Conservation (phyloP, 371 early-diverging fungal species). For the Smittium culicis region DNA sequence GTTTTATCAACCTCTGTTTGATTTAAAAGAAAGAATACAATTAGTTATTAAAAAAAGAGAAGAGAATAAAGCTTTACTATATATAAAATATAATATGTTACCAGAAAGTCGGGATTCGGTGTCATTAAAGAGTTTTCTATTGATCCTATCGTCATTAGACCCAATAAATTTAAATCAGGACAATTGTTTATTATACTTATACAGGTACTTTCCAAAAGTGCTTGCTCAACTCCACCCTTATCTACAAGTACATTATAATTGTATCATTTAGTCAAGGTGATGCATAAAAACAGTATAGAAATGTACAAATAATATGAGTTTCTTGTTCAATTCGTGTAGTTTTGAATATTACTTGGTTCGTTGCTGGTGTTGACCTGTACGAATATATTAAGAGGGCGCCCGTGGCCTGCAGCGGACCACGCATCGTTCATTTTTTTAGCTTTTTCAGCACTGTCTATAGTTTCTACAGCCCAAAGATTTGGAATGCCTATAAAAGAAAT, state of each 20-base stretch:
- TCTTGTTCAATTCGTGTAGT: background rate
- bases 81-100: background rate
- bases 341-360: conserved; percentile 64
- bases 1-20: background rate
- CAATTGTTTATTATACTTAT: conserved; percentile 50
- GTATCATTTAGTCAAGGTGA: background rate
- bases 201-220: conserved; percentile 35
- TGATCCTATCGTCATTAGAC: conserved; percentile 92
- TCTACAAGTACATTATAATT: too few species aligned
- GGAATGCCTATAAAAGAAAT: conserved; percentile 46
- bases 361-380: conserved; percentile 89
- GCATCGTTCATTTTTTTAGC: conserved; percentile 69
- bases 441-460: conserved; percentile 68
- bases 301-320: background rate
- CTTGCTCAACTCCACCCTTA: conserved; percentile 61
- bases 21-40: background rate
- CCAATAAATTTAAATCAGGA: conserved; percentile 49
- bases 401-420: conserved; percentile 33
- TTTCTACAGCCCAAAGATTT: conserved; percentile 80
- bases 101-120: conserved; percentile 74
- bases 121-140: conserved; percentile 38
- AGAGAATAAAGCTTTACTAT: background rate
- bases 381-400: conserved; percentile 55
- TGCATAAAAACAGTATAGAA: background rate
- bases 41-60: background rate